Evolutionary conservation across 2,329 filamentous ascomycete species (phyloP).

Genomic region (Penicillium expansum): DNA sequence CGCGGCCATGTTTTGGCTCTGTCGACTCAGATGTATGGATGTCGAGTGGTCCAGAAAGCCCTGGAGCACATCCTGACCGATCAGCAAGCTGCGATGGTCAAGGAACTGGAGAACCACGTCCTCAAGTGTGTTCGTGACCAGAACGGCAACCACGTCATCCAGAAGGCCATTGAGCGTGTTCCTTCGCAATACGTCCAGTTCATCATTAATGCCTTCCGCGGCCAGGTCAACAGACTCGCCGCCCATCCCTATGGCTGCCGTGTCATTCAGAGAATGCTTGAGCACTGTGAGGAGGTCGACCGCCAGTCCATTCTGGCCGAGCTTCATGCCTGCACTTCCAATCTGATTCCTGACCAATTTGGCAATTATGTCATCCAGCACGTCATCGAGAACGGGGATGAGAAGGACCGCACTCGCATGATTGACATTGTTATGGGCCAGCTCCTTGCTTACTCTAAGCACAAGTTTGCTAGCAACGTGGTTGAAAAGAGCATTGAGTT

Average conservation of each 20-base stretch:
- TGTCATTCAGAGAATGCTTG: constrained; percentile 87
- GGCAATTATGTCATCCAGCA: constrained; percentile 97
- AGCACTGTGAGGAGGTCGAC: constrained; percentile 71
- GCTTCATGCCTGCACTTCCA: constrained; percentile 68
- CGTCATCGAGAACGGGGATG: constrained; percentile 74
- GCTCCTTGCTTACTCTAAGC: constrained; percentile 75
- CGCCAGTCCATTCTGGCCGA: constrained; percentile 72
- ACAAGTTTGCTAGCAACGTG: constrained; percentile 96
- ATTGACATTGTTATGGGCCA: constrained; percentile 70
- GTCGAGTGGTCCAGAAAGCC: constrained; percentile 93
- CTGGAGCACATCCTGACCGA: constrained; percentile 88
- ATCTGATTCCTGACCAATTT: constrained; percentile 79
- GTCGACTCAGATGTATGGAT: constrained; percentile 87
- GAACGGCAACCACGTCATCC: constrained; percentile 95
- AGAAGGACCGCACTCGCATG: constrained; percentile 69
- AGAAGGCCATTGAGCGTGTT: constrained; percentile 83
- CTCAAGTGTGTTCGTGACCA: constrained; percentile 77
- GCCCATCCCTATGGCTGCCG: constrained; percentile 84
- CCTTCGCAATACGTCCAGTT: constrained; percentile 77
- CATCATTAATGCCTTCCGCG: constrained; percentile 76
- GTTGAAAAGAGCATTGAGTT: constrained; percentile 86
- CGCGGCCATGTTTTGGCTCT: constrained; percentile 76
- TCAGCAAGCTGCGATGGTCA: constrained; percentile 79
- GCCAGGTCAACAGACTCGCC: constrained; percentile 70
- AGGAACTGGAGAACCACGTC: constrained; percentile 75